Evolutionary conservation across 2,329 filamentous ascomycete species (phyloP).

Genomic region (Neurospora crassa): DNA sequence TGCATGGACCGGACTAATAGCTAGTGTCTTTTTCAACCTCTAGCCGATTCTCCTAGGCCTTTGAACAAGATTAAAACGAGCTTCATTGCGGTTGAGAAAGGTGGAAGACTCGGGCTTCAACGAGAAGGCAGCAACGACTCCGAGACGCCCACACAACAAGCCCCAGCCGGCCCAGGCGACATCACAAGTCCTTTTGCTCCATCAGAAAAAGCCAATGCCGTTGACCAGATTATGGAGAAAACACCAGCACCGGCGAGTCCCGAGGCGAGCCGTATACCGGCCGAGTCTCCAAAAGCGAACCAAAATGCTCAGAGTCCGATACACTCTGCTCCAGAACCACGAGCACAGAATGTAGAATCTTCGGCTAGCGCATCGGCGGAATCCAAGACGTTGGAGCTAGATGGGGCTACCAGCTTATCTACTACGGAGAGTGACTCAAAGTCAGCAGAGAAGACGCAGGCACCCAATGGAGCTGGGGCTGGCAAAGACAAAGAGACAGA

Average conservation of each 20-base stretch:
- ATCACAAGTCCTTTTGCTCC: conserved; percentile 28
- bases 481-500: conserved; percentile 9
- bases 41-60: conserved; percentile 46
- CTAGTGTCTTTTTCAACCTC: conserved; percentile 9
- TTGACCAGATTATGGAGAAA: conserved; percentile 22
- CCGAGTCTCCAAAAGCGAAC: conserved; percentile 31
- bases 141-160: conserved; percentile 25
- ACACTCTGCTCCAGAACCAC: conserved; percentile 17
- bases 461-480: conserved; percentile 4
- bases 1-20: not conserved
- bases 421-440: conserved; percentile 6
- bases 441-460: conserved; percentile 10
- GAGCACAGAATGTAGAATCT: conserved; percentile 13
- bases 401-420: conserved; percentile 21
- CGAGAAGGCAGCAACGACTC: conserved; percentile 35
- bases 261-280: conserved; percentile 28
- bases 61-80: conserved; percentile 67
- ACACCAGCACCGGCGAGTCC: conserved; percentile 24
- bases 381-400: conserved; percentile 19
- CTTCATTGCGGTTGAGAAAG: conserved; percentile 65
- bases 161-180: conserved; percentile 29
- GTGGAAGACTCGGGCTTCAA: conserved; percentile 46
- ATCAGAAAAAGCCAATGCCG: conserved; percentile 29
- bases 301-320: conserved; percentile 3
- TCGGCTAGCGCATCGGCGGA: conserved; percentile 8